Base-by-base conservation (phyloP, 805 yeast species). In the Sungouiozyma intestinalis region DNA sequence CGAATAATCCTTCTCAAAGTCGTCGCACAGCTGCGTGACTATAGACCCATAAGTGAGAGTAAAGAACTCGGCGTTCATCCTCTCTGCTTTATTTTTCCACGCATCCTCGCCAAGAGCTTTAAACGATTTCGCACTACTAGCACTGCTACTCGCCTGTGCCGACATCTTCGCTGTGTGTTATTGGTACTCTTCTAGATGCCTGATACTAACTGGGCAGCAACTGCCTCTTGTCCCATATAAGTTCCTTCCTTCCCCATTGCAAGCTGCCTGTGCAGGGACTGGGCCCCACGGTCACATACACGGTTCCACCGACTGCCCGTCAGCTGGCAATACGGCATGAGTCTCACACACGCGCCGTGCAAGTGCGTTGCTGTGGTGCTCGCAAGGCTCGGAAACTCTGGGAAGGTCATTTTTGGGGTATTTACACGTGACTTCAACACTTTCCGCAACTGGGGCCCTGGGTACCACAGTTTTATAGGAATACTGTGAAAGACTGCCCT, bases 31-130 rank as follows among this genome's bases (percentile, higher is more conserved):
- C 55, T 90, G 97, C 13, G 94, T 77, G 38, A 92, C 97, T 38
- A 92, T 77, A 2, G 95, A 80, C 8, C 98, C 98, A 54, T 92
- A 92, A 1, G 96, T 90, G 45, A 92, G 67, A n/a, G 95, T 85
- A 64, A 92, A 85, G 40, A 92, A 71, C 63, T 92, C 98, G 2
- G 95, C 81, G 59, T 88, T 92, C 45, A 90, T 79, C 62, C 90
- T 90, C 52, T 86, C 95, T 35, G 82, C 84, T 50, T 75, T 75
- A 56, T 77, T 81, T 63, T 85, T 86, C 96, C 97, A 90, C 38
- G 87, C 77, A 44, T 88, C 97, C 45, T 90, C 97, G 27, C 94
- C 90, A 16, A 76, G 67, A 15, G 68, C 63, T 46, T 55, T 60
- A 9, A 60, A 45, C 11, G 58, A 51, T 42, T 50, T 51, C 1